Conservation (phyloP, 345 rosid species). For the Gossypium thurberi region DNA sequence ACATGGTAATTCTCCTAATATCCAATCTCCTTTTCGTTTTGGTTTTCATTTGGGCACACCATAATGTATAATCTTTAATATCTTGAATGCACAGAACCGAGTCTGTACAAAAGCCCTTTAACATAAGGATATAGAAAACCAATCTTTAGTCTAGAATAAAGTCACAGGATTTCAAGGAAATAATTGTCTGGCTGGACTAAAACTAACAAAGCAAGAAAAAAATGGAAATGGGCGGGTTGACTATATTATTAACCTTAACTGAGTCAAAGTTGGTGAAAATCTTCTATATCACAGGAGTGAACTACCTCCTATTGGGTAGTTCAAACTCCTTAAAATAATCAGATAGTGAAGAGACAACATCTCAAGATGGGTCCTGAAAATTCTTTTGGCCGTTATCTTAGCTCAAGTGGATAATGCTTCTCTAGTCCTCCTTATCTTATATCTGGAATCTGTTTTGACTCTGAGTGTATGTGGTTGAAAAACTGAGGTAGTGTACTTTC, state of each 20-base stretch:
- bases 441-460: neutral
- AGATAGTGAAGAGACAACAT: neutral
- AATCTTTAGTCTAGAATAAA: neutral
- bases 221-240: neutral
- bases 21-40: neutral
- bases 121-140: neutral
- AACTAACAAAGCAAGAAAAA: neutral
- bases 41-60: neutral
- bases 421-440: neutral
- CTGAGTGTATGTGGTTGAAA: neutral
- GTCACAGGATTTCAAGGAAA: neutral
- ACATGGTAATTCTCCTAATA: constrained; percentile 44
- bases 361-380: neutral
- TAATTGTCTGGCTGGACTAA: neutral
- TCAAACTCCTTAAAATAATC: neutral
- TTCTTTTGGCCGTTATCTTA: neutral
- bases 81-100: neutral
- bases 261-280: constrained; percentile 1
- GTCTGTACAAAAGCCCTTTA: neutral
- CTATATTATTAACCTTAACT: neutral
- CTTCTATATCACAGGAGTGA: neutral
- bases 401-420: neutral
- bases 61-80: neutral
- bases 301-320: neutral
- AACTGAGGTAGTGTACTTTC: neutral